Base-by-base conservation (phyloP, 2,329 filamentous ascomycete species). In the Camillea tinctor region DNA sequence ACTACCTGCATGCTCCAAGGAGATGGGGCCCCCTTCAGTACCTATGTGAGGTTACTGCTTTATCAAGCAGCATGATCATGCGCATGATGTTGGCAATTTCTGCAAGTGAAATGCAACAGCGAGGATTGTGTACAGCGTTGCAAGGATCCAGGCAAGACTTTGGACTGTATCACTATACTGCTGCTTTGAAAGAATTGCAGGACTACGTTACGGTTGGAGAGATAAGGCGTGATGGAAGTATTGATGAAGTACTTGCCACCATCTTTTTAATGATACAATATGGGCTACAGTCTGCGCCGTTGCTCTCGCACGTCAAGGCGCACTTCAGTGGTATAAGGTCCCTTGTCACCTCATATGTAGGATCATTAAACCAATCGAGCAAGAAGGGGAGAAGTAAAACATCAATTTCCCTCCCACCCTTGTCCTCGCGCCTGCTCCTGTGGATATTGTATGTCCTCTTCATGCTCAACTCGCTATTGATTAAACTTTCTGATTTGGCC, bases 211-310 rank as follows among this genome's bases (percentile, higher is more conserved):
- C 8, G 21, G 22, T 26, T 13, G 8, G 23, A 8, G 44, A 44
- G 22, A 24, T 26, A 20, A 9, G 9, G 20, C 17, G 20, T 17
- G 40, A 5, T 2, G 8, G 30, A 4, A 13, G 22, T 21, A n/a
- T 60, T 15, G 59, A 60, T 17, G 55, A 50, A 4, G 30, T 58
- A 7, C n/a, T 60, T 9, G 22, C 36, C 17, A 57, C 54, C 2
- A 1, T 60, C 8, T 60, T 60, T 23, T 21, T 60, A 19, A 60
- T 60, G 58, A 57, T 60, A 6, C 49, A 60, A 11, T 57, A 54
- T 20, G 58, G 54, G 2, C 36, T 53, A n/a, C 50, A 51, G 19
- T 56, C 54, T 1, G 20, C 36, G 6, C 20, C 54, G 9, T 53
- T 36, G 1, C 50, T 60, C 26, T 30, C 15, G 15, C 50, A 60